Evolutionary conservation across 768 basidiomycete species (phyloP).

Genomic region (Chiua virens): DNA sequence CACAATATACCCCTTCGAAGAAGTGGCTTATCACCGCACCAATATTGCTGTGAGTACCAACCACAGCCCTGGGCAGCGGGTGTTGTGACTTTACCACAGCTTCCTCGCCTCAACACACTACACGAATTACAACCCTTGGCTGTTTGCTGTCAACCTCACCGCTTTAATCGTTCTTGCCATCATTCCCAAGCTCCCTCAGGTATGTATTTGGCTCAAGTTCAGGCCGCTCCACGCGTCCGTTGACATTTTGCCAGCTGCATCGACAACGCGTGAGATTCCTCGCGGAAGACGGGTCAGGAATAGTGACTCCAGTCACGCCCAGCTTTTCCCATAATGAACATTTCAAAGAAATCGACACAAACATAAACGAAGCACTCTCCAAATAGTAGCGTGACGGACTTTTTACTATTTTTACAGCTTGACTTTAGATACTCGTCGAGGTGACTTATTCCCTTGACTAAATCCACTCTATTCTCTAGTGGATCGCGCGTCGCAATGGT

Average conservation of each 20-base stretch:
- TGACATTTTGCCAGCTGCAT: constrained; percentile 56
- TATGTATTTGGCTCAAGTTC: constrained; percentile 35
- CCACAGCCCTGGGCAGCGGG: neutral
- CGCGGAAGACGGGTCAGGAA: constrained; percentile 60
- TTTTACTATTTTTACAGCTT: constrained; percentile 9
- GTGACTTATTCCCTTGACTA: constrained; percentile 11
- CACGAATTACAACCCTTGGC: constrained; percentile 92
- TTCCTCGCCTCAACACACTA: constrained; percentile 98
- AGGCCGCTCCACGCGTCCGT: constrained; percentile 8
- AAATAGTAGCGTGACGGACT: constrained; percentile 22
- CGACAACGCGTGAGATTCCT: constrained; percentile 81
- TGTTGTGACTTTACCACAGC: constrained; percentile 39
- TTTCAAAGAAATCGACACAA: constrained; percentile 26
- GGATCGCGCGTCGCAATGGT: constrained; percentile 22
- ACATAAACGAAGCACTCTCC: constrained; percentile 53
- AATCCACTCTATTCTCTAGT: constrained; percentile 14
- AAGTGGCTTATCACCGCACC: constrained; percentile 95
- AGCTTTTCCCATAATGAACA: constrained; percentile 55
- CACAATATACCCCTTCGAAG: constrained; percentile 97
- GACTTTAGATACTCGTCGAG: constrained; percentile 17
- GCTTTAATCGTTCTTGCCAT: constrained; percentile 76
- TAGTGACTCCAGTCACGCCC: constrained; percentile 64
- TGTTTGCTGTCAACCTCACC: constrained; percentile 88
- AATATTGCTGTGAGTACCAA: constrained; percentile 70
- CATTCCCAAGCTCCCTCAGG: constrained; percentile 95